Percentiles rank a stretch among this genome's conserved stretches.
These are phyloP conservation scores for Suillus hirtellus DNA, from an alignment of 768 basidiomycete species.

Conservation along the genomic window DNA sequence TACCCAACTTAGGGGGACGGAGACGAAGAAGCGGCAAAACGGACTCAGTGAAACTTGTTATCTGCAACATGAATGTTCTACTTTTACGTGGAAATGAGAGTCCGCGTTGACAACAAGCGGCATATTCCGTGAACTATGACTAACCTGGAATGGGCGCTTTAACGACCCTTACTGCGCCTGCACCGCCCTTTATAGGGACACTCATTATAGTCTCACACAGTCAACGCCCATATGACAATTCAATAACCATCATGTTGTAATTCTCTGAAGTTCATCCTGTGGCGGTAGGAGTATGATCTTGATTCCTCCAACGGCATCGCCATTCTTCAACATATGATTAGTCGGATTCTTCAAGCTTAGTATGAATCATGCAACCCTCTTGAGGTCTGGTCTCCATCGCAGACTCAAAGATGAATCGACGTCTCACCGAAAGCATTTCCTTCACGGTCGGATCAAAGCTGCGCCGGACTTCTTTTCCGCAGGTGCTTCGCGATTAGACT, in stretches of 20 bases:
- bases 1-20: neutral
- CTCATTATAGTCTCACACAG: neutral
- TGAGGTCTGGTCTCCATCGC: conserved; percentile 18
- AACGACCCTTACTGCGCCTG: neutral
- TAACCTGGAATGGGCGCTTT: neutral
- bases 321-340: conserved; percentile 21
- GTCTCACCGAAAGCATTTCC: conserved; percentile 21
- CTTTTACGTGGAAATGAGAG: neutral
- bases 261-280: neutral
- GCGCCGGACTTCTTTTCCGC: conserved; percentile 4
- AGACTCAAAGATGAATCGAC: conserved; percentile 21
- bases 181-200: neutral
- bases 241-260: neutral
- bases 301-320: conserved; percentile 20
- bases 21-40: conserved; percentile 2
- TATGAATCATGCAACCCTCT: conserved; percentile 15
- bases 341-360: conserved; percentile 25
- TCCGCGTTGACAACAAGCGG: neutral
- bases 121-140: neutral
- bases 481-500: conserved; percentile 5
- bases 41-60: neutral
- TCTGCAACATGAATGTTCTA: neutral
- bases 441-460: conserved; percentile 25
- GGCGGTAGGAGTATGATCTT: conserved; percentile 27
- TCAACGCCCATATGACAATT: neutral